phyloP scores from a whole-genome alignment of 768 basidiomycete genomes.

The Cyclocybe aegerita region DNA sequence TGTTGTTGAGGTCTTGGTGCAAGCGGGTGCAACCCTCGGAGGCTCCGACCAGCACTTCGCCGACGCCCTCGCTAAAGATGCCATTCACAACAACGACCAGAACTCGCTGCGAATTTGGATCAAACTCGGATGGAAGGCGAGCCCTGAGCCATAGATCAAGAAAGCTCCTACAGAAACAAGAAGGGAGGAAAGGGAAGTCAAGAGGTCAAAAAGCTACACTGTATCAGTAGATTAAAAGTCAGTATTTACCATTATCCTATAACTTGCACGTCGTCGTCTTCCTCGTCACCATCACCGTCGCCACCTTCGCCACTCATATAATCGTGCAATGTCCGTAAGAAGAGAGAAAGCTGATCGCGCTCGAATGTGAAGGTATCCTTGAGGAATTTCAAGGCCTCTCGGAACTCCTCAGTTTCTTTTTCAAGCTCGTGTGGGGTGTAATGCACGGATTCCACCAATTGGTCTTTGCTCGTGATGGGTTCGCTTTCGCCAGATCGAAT shows the following conservation, averaged over 20 bases:
- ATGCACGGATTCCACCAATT: constrained; percentile 48
- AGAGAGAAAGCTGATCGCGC: constrained; percentile 63
- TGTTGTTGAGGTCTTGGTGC: constrained; percentile 63
- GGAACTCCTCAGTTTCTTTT: constrained; percentile 55
- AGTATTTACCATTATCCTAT: constrained; percentile 10
- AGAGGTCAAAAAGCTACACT: not conserved
- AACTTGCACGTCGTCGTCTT: constrained; percentile 20
- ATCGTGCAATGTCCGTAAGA: constrained; percentile 61
- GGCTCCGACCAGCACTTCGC: constrained; percentile 67
- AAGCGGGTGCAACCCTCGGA: constrained; percentile 73
- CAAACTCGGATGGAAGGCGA: constrained; percentile 44
- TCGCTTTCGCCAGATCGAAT: constrained; percentile 26
- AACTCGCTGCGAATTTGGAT: constrained; percentile 50
- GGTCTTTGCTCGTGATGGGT: constrained; percentile 31
- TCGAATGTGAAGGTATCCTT: constrained; percentile 66
- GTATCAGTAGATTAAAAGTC: constrained; percentile 1
- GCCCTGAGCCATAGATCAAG: not conserved
- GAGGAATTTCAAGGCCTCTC: constrained; percentile 62
- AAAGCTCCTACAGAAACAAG: not conserved
- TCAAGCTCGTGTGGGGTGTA: constrained; percentile 68
- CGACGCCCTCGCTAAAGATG: constrained; percentile 39
- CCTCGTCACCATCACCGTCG: constrained; percentile 28
- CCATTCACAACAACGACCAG: constrained; percentile 39
- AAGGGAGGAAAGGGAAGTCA: not conserved
- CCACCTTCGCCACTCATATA: constrained; percentile 40